Evolutionary conservation across 345 rosid species (phyloP).

Genomic region (Lepidium sativum): DNA sequence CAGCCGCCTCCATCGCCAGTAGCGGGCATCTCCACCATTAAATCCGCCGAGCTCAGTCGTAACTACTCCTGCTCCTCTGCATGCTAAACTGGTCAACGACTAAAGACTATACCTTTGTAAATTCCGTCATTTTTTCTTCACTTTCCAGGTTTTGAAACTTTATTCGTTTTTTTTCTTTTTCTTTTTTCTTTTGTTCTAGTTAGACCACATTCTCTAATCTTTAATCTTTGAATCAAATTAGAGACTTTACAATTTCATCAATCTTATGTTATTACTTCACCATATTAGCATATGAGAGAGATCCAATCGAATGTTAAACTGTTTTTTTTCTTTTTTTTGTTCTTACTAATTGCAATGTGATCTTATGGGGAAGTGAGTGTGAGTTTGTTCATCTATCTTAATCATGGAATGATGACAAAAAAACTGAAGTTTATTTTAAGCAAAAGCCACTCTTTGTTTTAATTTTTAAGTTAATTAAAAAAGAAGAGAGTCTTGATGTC

Average conservation of each 20-base stretch:
- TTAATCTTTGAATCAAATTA: background rate
- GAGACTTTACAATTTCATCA: background rate
- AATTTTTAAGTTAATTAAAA: conserved; percentile 7
- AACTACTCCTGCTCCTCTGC: conserved; percentile 56
- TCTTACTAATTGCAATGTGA: background rate
- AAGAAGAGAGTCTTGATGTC: background rate
- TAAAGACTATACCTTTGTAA: conserved; percentile 12
- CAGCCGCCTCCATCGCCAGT: conserved; percentile 10
- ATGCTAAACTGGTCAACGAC: conserved; percentile 26
- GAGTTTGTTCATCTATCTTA: conserved; percentile 5
- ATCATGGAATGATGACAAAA: background rate
- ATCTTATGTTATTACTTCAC: background rate
- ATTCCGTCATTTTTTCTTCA: background rate
- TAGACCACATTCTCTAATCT: background rate
- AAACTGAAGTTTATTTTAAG: background rate
- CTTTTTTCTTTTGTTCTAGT: background rate
- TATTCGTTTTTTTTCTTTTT: conserved; percentile 11
- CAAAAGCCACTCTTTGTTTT: background rate
- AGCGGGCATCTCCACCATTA: conserved; percentile 46
- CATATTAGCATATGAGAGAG: background rate
- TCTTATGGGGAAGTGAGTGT: background rate
- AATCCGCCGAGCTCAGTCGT: conserved; percentile 45
- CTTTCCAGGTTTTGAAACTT: conserved; percentile 1
- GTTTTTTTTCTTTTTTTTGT: too few relatives aligned
- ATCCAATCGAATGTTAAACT: background rate